Evolutionary conservation across 805 yeast species (phyloP), one percentile per base, ranked within the genome.

Genomic region (Pichia californica): DNA sequence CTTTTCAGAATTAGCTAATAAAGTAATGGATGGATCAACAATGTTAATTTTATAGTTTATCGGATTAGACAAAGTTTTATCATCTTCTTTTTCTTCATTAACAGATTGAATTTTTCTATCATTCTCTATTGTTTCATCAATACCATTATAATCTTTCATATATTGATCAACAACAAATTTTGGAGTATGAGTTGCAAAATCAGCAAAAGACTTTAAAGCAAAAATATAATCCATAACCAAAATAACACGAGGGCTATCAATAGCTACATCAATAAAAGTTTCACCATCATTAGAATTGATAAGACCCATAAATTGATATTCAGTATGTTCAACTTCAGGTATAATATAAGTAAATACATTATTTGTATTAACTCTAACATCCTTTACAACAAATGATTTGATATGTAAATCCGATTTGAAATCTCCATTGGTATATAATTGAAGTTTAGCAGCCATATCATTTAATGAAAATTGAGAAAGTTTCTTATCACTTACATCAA

Each of bases 151-250:
- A n/a, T 21, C 16, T 18, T 45, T 36, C 9, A 33, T n/a, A 7
- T 43, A 44, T 29, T 46, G 47, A 16, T 45, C 52, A 27, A 59
- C 40, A 19, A 47, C 63, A 21, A 74, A 50, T 0, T 36, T 31
- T 11, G 52, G 52, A 31, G 40, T 31, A 28, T 42, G 46, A 7
- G 47, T 41, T 5, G 79, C 85, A 35, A 67, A 68, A 43, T 74
- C 80, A n/a, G 69, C 59, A 57, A 82, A 89, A 0, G 67, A 57
- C 50, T 84, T 84, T 51, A 93, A 55, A 2, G 93, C 86, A 61
- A 89, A 76, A 29, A 91, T 56, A 60, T 87, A 89, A 57, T 89
- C 98, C 52, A 93, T 66, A 0, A 97, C 96, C 25, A 93, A 59
- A 38, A 93, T 79, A 10, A 83, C 73, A 45, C 75, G 76, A 0